A percentile compares a stretch with the other conserved stretches of the same genome.
Conservation (phyloP, 768 basidiomycete genomes). For the Clavaria fumosa region DNA sequence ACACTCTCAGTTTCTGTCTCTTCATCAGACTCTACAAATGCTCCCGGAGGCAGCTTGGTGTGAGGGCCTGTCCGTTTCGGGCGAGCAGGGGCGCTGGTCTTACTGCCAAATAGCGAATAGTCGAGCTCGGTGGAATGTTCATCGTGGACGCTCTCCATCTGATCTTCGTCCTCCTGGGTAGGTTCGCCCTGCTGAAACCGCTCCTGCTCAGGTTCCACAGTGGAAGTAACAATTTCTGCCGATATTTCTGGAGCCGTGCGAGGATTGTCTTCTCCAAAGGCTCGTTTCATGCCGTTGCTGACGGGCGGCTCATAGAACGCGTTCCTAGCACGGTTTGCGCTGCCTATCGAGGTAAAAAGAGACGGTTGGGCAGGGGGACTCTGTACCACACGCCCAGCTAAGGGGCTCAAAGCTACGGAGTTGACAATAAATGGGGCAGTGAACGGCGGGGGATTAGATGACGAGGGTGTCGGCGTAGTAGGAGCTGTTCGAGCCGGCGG, state of each 20-base stretch:
- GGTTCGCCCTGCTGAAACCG: slow-evolving; percentile 4
- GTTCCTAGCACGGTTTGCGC: slow-evolving; percentile 38
- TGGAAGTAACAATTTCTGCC: too few relatives aligned
- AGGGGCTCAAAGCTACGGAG: too few relatives aligned
- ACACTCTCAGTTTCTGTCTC: slow-evolving; percentile 10
- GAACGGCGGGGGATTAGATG: slow-evolving; percentile 5
- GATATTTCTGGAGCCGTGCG: slow-evolving; percentile 2
- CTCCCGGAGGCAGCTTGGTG: slow-evolving; percentile 26
- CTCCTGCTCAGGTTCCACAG: slow-evolving; percentile 11
- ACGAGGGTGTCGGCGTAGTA: background rate
- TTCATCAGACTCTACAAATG: slow-evolving; percentile 25
- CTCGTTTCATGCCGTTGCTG: slow-evolving; percentile 21
- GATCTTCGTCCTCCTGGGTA: slow-evolving; percentile 9
- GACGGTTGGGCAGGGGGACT: background rate
- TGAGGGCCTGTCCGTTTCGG: slow-evolving; percentile 7
- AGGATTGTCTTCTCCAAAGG: slow-evolving; percentile 15
- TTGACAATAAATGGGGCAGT: too few relatives aligned
- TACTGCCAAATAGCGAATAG: slow-evolving; percentile 17
- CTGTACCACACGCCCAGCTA: slow-evolving; percentile 9
- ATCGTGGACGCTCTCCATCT: slow-evolving; percentile 9
- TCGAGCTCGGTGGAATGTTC: slow-evolving; percentile 13
- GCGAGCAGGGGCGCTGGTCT: slow-evolving; percentile 8
- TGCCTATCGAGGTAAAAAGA: slow-evolving; percentile 17
- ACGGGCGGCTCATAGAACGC: slow-evolving; percentile 51
- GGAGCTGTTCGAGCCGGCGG: background rate